Conservation (phyloP, 768 basidiomycete genomes). For the Mycena vitilis region DNA sequence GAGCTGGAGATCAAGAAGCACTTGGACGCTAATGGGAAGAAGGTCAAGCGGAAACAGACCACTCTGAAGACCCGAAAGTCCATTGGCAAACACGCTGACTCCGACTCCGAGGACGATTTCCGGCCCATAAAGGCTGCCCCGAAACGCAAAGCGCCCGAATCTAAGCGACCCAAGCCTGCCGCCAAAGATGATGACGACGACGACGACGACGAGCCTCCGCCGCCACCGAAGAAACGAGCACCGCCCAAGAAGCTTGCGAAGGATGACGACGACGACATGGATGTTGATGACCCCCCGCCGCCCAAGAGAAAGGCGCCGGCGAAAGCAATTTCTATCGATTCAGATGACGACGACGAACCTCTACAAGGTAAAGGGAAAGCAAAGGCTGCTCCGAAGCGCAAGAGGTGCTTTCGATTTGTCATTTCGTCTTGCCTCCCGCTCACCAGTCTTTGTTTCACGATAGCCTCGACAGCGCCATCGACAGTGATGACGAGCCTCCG, state of each 20-base stretch:
- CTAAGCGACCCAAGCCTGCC: constrained; percentile 27
- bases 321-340: constrained; percentile 28
- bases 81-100: constrained; percentile 46
- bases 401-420: constrained; percentile 60
- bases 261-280: constrained; percentile 41
- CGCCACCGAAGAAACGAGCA: constrained; percentile 43
- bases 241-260: constrained; percentile 41
- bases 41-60: constrained; percentile 60
- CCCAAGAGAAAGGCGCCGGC: constrained; percentile 30
- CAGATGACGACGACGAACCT: constrained; percentile 32
- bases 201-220: constrained; percentile 38
- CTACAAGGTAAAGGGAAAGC: constrained; percentile 50
- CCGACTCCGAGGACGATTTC: constrained; percentile 61
- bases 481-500: constrained; percentile 59
- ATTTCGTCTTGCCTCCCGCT: neutral
- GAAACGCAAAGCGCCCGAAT: constrained; percentile 53
- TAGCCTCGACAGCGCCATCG: constrained; percentile 45
- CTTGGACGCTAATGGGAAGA: constrained; percentile 59
- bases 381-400: constrained; percentile 66
- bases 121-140: constrained; percentile 56
- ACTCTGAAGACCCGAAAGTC: constrained; percentile 62
- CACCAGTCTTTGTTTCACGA: constrained; percentile 7
- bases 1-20: constrained; percentile 58
- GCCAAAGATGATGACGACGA: constrained; percentile 39
- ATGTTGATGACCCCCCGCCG: constrained; percentile 40